Evolutionary conservation across 495 filamentous ascomycete genomes (phyloP).

Genomic region (Penicillium alfredii): DNA sequence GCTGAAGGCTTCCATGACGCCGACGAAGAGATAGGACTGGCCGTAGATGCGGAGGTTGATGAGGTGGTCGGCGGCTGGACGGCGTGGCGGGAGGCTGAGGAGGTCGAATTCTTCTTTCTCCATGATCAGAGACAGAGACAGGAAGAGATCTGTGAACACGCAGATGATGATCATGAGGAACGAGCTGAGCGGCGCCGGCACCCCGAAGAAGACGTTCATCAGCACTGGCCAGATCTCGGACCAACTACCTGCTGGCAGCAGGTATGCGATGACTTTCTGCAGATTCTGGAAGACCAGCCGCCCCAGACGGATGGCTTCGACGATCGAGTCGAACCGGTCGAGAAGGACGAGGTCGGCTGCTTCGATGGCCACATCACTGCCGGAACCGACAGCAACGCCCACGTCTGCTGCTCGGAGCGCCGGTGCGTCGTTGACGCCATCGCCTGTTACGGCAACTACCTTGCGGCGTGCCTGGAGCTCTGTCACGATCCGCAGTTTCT

Average conservation of each 20-base stretch:
- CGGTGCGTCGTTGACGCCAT: slow-evolving; percentile 67
- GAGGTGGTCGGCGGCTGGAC: slow-evolving; percentile 53
- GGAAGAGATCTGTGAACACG: slow-evolving; percentile 58
- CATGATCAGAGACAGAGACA: slow-evolving; percentile 61
- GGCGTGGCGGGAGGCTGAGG: slow-evolving; percentile 55
- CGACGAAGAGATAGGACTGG: slow-evolving; percentile 48
- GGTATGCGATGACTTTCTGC: slow-evolving; percentile 55
- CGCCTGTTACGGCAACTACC: slow-evolving; percentile 71
- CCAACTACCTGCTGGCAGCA: slow-evolving; percentile 61
- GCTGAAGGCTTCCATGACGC: slow-evolving; percentile 42
- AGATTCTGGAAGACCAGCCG: slow-evolving; percentile 51
- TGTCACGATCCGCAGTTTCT: slow-evolving; percentile 68
- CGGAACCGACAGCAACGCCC: slow-evolving; percentile 59
- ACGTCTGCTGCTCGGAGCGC: slow-evolving; percentile 60
- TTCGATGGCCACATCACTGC: slow-evolving; percentile 61
- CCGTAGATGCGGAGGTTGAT: slow-evolving; percentile 46
- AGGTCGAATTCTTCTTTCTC: slow-evolving; percentile 67
- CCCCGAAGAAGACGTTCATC: slow-evolving; percentile 64
- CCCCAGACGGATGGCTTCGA: slow-evolving; percentile 59
- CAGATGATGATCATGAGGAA: slow-evolving; percentile 71
- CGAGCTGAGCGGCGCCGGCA: slow-evolving; percentile 59
- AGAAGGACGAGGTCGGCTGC: slow-evolving; percentile 84
- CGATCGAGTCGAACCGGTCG: slow-evolving; percentile 61
- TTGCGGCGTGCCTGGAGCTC: slow-evolving; percentile 55
- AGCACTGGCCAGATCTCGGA: slow-evolving; percentile 72